Base-by-base conservation (phyloP, 1,284 basidiomycete species). In the Salmacisia buchloeana region DNA sequence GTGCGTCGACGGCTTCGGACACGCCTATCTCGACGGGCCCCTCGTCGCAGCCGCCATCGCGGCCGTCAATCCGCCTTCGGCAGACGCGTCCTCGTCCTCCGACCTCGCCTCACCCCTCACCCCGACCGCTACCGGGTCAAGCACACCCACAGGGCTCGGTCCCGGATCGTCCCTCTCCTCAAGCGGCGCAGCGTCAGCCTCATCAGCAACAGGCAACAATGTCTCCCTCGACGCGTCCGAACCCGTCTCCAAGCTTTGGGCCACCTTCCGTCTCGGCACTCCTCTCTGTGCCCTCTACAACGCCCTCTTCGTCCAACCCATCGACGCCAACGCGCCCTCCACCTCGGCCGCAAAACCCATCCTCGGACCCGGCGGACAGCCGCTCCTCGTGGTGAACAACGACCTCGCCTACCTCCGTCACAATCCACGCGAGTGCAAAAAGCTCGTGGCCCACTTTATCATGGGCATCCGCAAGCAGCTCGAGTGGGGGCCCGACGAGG, bases 201-300 rank as follows among this genome's bases (percentile, higher is more conserved):
- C 49, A 4, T 13, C 49, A 29, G 10, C 15, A 18, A 31, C 29
- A 18, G 49, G 27, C 15, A 31, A 27, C 27, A 25, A 54, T n/a
- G 49, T 54, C 49, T 54, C 49, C 27, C 29, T 54, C 49, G 49
- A 54, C 21, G 31, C 39, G 18, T 58, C 33, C 25, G 81, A 77
- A 74, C 84, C 77, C 35, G 94, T 98, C 73, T 89, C 90, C 45
- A 91, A 94, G 81, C 87, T 97, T 58, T 94, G 93, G 88, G 91
- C 94, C 78, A 87, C 90, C 78, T 90, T 98, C 82, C 88, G 92
- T 38, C 86, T 94, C 46, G 94, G 96, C 66, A 88, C 91, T 35
- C 89, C 94, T 38, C 88, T 98, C 68, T 94, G 92, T 83, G 93
- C 89, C 82, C 88, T 98, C 73, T 94, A 91, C 85, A 96, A 98